A percentile compares a stretch with the other conserved stretches of the same genome.
Evolutionary conservation across 345 rosid genomes (phyloP).

Genomic region (Hypericum perforatum): DNA sequence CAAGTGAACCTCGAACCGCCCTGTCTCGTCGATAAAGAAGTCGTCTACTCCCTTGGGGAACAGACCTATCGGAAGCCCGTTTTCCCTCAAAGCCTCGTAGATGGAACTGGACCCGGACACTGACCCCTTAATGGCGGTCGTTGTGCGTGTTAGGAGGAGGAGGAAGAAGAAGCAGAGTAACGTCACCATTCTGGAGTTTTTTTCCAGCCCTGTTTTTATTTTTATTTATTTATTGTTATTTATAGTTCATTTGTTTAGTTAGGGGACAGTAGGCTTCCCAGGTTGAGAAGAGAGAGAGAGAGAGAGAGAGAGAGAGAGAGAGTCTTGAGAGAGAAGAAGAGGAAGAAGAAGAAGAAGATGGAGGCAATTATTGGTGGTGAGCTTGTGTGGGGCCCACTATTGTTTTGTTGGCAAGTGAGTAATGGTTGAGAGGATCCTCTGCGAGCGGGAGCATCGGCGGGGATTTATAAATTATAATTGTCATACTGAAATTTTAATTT

Average conservation of each 20-base stretch:
- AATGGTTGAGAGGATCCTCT: too few species aligned
- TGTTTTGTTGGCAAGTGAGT: too few species aligned
- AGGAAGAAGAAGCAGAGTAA: constrained; percentile 22
- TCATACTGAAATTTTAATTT: too few species aligned
- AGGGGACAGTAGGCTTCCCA: too few species aligned
- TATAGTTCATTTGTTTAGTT: too few species aligned
- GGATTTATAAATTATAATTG: too few species aligned
- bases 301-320: background rate
- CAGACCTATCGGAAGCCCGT: constrained; percentile 74
- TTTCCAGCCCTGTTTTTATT: too few species aligned
- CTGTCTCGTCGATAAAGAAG: constrained; percentile 39
- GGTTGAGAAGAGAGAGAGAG: too few species aligned
- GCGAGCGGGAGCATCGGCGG: too few species aligned
- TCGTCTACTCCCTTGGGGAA: constrained; percentile 72
- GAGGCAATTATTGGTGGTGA: too few species aligned
- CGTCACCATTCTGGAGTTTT: constrained; percentile 11
- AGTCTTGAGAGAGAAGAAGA: constrained; percentile 26
- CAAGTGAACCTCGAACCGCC: constrained; percentile 59
- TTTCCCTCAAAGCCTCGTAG: constrained; percentile 43
- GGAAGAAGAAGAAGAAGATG: constrained; percentile 19
- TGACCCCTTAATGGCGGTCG: constrained; percentile 12
- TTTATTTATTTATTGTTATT: too few species aligned
- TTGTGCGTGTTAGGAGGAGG: constrained; percentile 10
- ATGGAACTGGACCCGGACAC: constrained; percentile 22
- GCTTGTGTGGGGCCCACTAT: too few species aligned